Evolutionary conservation across 352 stramenopile species (phyloP), one percentile per base, ranked within the genome.

Genomic region (Plasmopara muralis): DNA sequence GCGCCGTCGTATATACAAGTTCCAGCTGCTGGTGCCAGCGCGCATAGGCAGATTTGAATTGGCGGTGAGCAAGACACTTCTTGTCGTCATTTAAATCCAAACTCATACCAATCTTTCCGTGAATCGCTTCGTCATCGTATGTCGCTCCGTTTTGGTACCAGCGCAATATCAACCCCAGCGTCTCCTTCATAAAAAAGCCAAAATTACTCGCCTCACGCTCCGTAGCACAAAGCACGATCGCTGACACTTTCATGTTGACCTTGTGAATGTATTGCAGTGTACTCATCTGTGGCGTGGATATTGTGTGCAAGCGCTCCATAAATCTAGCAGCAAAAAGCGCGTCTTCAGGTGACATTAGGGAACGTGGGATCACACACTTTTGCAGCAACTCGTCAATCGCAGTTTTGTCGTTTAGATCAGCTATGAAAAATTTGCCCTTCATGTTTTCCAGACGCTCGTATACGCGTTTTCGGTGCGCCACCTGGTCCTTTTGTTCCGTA

Each of bases 201-300:
- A 93, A 90, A 58, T 90, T 92, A 25, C 73, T 77, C 0, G 85
- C 85, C 57, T 95, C 85, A 2, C 80, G 78, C 55, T 95, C 85
- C 0, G 85, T 95, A 16, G 85, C 73, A 34, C 83, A 92, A 13
- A 93, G 57, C 37, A 95, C 77, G 12, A 89, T 73, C 9, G 81
- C 75, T 33, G 82, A 82, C 6, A 94, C 61, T 60, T 90, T 84
- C 41, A 89, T 57, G 20, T 77, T 85, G 28, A 89, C 68, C 46
- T 82, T 85, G 66, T 85, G 70, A 47, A 89, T 85, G 59, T 93
- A 95, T 61, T 93, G 81, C 14, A 95, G 44, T 18, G 68, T 84
- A 53, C 70, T 87, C 56, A 95, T 80, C 43, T 72, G 60, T 0
- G 85, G 81, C 16, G 77, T 87, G 43, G 80, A 74, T 46, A 93